Base-by-base conservation (phyloP, 1,284 basidiomycete species). In the Ustilago shanxiensis region DNA sequence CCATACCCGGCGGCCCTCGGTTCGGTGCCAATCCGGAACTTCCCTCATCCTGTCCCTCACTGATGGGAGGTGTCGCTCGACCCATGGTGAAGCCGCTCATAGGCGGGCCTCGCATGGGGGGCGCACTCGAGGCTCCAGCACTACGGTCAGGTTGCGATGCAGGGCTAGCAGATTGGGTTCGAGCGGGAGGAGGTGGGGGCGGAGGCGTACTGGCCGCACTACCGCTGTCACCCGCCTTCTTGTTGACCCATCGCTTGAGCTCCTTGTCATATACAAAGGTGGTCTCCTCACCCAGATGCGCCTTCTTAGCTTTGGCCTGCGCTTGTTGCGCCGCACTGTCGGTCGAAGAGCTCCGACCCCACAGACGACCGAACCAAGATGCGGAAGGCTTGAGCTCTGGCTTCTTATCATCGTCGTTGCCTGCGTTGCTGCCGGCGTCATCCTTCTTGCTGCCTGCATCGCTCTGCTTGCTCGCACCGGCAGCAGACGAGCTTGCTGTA, bases 261-360 rank as follows among this genome's bases (percentile, higher is more conserved):
- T 98, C 95, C 81, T 93, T 92, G 87, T 99, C 97, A 86, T 93
- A 99, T 79, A 95, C 93, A 88, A 99, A 96, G 51, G 91, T 89
- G 33, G 90, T 94, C 84, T 96, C 91, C 82, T 99, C 94, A 20
- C 97, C 97, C 24, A 99, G 89, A 79, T 94, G 98, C 18, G 96
- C 97, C 56, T 81, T 79, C 57, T 79, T 79, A 0, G 86, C 83
- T 35, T 86, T 86, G 35, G 69, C 57, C 22, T 79, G 72, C 3
- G 72, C 79, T 18, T 69, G 63, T 18, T 75, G 77, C 11, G 81
- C 84, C 13, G 88, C 79, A 9, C 89, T 88, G 24, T 81, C 78
- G 31, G 69, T 78, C 52, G 63, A 66, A 31, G 70, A 52, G 39
- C 75, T 75, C 16, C 87, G 83, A 11, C 87, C 82, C 72, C 86